Evolutionary conservation across 495 filamentous ascomycete species (phyloP).

Genomic region (Pyrenopolyporus hunteri): DNA sequence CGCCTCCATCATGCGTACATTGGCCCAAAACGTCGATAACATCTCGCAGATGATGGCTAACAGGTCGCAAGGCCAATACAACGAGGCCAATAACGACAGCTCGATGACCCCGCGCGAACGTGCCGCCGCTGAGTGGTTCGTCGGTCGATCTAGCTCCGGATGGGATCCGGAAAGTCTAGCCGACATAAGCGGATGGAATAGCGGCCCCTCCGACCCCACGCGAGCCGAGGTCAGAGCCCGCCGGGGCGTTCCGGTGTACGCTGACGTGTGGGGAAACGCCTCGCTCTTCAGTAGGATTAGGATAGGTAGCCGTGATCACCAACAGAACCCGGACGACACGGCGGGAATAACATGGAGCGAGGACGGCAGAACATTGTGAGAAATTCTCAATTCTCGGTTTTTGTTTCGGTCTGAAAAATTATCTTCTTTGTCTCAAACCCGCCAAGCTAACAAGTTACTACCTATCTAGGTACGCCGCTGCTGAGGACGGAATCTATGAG

Average conservation of each 20-base stretch:
- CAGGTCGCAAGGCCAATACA: conserved; percentile 20
- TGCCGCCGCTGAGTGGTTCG: conserved; percentile 17
- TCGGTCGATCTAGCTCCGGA: conserved; percentile 28
- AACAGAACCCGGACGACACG: conserved; percentile 56
- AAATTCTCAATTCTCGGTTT: too few species aligned
- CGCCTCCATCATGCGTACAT: conserved; percentile 35
- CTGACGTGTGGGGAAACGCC: conserved; percentile 39
- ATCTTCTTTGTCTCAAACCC: too few species aligned
- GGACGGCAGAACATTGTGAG: conserved; percentile 74
- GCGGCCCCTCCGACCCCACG: conserved; percentile 9
- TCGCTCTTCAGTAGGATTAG: conserved; percentile 33
- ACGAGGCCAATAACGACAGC: conserved; percentile 5
- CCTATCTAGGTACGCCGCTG: conserved; percentile 69
- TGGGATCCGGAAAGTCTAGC: conserved; percentile 48
- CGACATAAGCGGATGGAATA: conserved; percentile 33
- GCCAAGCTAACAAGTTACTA: conserved; percentile 20
- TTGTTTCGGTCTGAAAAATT: too few species aligned
- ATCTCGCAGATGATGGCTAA: conserved; percentile 21
- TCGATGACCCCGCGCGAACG: conserved; percentile 25
- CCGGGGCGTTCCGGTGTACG: conserved; percentile 36
- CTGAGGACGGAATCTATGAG: conserved; percentile 76
- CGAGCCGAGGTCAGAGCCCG: conserved; percentile 33
- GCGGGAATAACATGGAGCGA: conserved; percentile 74
- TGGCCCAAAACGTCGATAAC: conserved; percentile 33
- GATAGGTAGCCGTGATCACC: conserved; percentile 37